Conservation (phyloP, 768 basidiomycete species). For the Pilatotrama ljubarskyi region DNA sequence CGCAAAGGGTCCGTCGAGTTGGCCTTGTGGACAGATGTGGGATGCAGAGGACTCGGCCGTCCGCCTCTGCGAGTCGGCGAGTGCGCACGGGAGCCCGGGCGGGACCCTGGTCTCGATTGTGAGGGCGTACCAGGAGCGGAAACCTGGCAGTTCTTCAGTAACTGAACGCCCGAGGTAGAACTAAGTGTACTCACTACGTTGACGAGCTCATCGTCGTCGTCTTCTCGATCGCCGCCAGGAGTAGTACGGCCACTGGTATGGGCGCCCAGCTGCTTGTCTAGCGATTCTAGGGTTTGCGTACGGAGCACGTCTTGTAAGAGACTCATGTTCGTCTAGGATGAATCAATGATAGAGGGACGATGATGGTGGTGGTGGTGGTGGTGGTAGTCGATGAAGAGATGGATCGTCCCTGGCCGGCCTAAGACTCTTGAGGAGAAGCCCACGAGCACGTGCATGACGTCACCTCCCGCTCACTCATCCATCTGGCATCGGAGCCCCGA, state of each 20-base stretch:
- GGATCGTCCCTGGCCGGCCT: neutral
- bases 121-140: slow-evolving; percentile 70
- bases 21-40: slow-evolving; percentile 19
- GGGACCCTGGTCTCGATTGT: slow-evolving; percentile 53
- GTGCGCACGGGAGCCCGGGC: slow-evolving; percentile 38
- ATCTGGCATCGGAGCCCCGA: neutral
- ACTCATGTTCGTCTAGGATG: slow-evolving; percentile 40
- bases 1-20: slow-evolving; percentile 56
- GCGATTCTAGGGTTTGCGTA: slow-evolving; percentile 45
- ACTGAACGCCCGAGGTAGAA: no score
- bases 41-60: slow-evolving; percentile 42
- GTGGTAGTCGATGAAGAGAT: slow-evolving; percentile 16
- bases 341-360: neutral
- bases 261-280: slow-evolving; percentile 30
- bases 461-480: neutral
- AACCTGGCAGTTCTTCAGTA: no score
- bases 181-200: slow-evolving; percentile 74
- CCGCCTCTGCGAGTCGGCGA: slow-evolving; percentile 27
- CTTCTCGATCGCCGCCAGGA: slow-evolving; percentile 43
- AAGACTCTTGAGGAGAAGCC: neutral
- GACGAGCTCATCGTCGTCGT: slow-evolving; percentile 65
- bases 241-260: slow-evolving; percentile 20
- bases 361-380: neutral
- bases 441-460: slow-evolving; percentile 17
- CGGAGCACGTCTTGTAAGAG: slow-evolving; percentile 71